Conservation (phyloP, 305 asterid species). For the Solanum hybrid region DNA sequence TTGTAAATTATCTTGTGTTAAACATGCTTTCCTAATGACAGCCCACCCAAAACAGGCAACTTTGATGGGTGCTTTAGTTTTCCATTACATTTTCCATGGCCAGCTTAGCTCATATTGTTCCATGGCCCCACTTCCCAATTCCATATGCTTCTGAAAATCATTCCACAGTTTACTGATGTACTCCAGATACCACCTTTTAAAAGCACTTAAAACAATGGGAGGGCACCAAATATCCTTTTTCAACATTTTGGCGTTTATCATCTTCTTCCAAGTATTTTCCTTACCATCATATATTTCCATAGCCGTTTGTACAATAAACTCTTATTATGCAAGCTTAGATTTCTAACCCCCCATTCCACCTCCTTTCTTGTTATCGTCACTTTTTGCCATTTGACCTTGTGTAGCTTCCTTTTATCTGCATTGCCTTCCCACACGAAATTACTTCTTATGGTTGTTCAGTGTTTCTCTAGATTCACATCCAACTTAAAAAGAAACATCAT, state of each 20-base stretch:
- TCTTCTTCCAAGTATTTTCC: not conserved
- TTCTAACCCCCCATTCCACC: not conserved
- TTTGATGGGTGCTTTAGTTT: not conserved
- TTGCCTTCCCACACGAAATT: not conserved
- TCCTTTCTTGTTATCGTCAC: not conserved
- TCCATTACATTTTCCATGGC: not conserved
- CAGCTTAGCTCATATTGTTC: not conserved
- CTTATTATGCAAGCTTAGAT: not conserved
- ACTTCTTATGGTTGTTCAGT: not conserved
- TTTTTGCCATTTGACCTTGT: not conserved
- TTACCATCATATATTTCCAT: not conserved
- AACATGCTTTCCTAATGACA: not conserved
- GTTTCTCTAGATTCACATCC: not conserved
- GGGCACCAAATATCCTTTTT: not conserved
- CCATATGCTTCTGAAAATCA: not conserved
- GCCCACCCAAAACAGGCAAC: not conserved
- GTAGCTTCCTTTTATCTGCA: not conserved
- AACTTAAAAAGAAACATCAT: not conserved
- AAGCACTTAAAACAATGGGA: not conserved
- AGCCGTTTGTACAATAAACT: not conserved
- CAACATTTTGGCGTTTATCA: not conserved
- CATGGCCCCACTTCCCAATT: not conserved
- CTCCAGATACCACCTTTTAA: not conserved
- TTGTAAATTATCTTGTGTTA: not conserved
- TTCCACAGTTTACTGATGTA: not conserved